phyloP scores from a whole-genome alignment of 352 stramenopile species.

The Phytophthora vignae region DNA sequence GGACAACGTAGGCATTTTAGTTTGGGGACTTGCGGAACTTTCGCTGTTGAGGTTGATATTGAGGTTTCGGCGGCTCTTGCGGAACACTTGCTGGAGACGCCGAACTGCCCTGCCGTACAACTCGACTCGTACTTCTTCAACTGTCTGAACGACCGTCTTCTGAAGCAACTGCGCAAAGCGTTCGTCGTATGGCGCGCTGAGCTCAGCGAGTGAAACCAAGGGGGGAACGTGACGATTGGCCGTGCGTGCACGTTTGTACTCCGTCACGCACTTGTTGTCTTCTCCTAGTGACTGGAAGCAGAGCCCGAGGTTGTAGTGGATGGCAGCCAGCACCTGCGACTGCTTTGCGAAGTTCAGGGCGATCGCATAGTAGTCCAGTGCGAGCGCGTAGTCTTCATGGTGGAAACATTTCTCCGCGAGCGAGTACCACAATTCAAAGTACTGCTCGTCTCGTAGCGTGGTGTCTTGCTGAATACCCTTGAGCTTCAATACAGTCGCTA shows the following conservation, averaged over 20 bases:
- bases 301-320: conserved; percentile 67
- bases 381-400: conserved; percentile 71
- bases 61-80: conserved; percentile 42
- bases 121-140: conserved; percentile 67
- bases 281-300: conserved; percentile 67
- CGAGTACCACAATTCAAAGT: conserved; percentile 59
- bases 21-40: conserved; percentile 4
- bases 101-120: conserved; percentile 70
- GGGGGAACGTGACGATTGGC: conserved; percentile 67
- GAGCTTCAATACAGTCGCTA: conserved; percentile 49
- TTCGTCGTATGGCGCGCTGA: conserved; percentile 54
- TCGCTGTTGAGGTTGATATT: conserved; percentile 13
- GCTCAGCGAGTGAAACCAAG: conserved; percentile 50
- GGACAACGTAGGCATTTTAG: conserved; percentile 32
- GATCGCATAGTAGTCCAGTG: conserved; percentile 67
- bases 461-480: conserved; percentile 42
- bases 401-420: conserved; percentile 73
- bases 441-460: conserved; percentile 53
- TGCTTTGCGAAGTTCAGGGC: conserved; percentile 72
- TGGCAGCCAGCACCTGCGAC: conserved; percentile 56
- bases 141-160: conserved; percentile 52
- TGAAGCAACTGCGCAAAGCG: conserved; percentile 54
- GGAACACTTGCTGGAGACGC: conserved; percentile 72
- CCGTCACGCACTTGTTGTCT: conserved; percentile 51
- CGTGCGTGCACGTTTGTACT: conserved; percentile 76